phyloP scores from a whole-genome alignment of 1,284 basidiomycete species.

The Pascua sp. region DNA sequence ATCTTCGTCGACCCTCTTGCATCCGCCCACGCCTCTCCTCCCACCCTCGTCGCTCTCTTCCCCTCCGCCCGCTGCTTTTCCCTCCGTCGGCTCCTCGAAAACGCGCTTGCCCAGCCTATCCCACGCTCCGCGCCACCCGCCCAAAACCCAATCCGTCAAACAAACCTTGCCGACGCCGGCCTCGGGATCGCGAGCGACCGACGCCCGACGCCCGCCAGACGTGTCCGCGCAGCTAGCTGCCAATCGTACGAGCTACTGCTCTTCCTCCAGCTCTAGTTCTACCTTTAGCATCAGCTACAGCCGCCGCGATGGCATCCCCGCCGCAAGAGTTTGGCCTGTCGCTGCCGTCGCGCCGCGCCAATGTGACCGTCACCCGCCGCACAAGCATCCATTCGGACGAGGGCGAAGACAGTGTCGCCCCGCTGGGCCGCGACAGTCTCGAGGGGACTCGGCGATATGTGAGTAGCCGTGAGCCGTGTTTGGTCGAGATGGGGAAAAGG shows the following conservation, averaged over 20 bases:
- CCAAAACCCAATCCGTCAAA: too few relatives aligned
- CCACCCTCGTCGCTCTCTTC: not conserved
- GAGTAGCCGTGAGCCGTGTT: slow-evolving; percentile 2
- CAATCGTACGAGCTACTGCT: too few relatives aligned
- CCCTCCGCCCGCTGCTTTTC: not conserved
- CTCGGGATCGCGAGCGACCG: too few relatives aligned
- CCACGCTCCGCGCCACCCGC: too few relatives aligned
- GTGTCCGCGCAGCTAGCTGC: too few relatives aligned
- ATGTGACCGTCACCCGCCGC: slow-evolving; percentile 17
- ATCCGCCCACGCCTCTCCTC: not conserved
- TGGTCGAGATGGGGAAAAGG: not conserved
- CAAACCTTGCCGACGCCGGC: too few relatives aligned
- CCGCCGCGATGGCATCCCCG: slow-evolving; percentile 11
- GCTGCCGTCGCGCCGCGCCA: slow-evolving; percentile 14
- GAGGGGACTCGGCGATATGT: slow-evolving; percentile 23
- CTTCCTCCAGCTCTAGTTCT: not conserved
- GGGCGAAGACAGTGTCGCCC: slow-evolving; percentile 16
- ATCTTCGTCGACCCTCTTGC: slow-evolving; percentile 27
- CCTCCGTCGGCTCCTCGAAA: too few relatives aligned
- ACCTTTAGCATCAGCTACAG: not conserved
- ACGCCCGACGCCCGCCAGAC: too few relatives aligned
- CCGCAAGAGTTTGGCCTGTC: slow-evolving; percentile 14
- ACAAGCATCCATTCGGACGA: slow-evolving; percentile 16
- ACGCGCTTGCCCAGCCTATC: too few relatives aligned
- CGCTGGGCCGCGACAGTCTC: slow-evolving; percentile 14